Conservation (phyloP, 139 green algal genomes). For the Chlorella sp. region DNA sequence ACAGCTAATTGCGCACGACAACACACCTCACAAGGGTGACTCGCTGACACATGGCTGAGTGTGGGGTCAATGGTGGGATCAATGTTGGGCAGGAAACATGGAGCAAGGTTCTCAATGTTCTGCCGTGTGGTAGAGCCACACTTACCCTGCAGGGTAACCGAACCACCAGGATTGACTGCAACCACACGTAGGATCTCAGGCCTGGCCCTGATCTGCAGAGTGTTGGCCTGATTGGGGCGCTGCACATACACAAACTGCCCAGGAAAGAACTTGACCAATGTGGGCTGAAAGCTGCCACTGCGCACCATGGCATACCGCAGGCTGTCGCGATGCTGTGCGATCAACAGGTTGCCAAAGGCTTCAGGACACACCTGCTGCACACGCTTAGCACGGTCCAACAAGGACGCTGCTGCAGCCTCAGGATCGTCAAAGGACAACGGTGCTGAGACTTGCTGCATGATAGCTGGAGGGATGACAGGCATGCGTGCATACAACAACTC, state of each 20-base stretch:
- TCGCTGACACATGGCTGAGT: too few species aligned
- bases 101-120: not conserved
- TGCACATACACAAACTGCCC: constrained; percentile 22
- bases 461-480: constrained; percentile 13
- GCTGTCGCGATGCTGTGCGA: constrained; percentile 17
- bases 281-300: constrained; percentile 4
- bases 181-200: constrained; percentile 13
- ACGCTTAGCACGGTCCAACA: constrained; percentile 6
- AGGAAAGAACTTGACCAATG: not conserved
- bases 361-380: not conserved
- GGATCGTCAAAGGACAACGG: constrained; percentile 3
- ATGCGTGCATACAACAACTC: constrained; percentile 11
- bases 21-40: too few species aligned
- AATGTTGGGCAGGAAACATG: constrained; percentile 13
- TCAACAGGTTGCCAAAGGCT: constrained; percentile 19
- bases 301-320: constrained; percentile 9
- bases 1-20: too few species aligned
- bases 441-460: not conserved
- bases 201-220: not conserved
- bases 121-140: not conserved
- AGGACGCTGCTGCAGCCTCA: not conserved
- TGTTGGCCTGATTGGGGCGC: not conserved
- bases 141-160: constrained; percentile 3
- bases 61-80: constrained; percentile 7
- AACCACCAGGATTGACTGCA: not conserved